phyloP scores from a whole-genome alignment of 164 flowering plant genomes.

The Piper longum region DNA sequence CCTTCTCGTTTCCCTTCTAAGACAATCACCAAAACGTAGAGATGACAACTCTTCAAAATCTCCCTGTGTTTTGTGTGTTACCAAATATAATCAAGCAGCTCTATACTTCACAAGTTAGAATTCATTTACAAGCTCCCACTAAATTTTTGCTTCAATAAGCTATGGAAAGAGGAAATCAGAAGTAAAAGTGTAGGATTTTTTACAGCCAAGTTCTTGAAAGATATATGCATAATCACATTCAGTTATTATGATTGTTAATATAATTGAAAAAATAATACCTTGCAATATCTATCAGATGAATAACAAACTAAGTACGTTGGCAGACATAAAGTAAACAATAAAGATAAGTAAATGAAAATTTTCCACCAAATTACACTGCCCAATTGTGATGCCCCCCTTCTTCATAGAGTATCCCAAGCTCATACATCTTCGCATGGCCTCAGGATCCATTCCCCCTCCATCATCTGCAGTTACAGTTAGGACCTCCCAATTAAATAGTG shows the following conservation, averaged over 20 bases:
- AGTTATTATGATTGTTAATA: no score
- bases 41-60: no score
- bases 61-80: no score
- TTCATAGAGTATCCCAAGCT: conserved; percentile 89
- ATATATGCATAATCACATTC: background rate
- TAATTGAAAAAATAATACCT: no score
- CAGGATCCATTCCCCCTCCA: conserved; percentile 95
- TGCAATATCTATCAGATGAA: no score
- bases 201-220: no score
- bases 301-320: no score
- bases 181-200: background rate
- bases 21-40: no score
- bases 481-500: background rate
- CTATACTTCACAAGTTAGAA: no score
- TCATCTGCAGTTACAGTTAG: conserved; percentile 11
- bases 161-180: background rate
- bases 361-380: conserved; percentile 49
- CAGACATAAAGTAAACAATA: background rate
- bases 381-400: conserved; percentile 64
- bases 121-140: no score
- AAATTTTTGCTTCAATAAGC: background rate
- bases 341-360: background rate
- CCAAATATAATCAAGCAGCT: no score
- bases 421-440: conserved; percentile 91
- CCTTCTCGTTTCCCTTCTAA: no score